Evolutionary conservation across 2,329 filamentous ascomycete genomes (phyloP).

Genomic region (Trichophyton simii): DNA sequence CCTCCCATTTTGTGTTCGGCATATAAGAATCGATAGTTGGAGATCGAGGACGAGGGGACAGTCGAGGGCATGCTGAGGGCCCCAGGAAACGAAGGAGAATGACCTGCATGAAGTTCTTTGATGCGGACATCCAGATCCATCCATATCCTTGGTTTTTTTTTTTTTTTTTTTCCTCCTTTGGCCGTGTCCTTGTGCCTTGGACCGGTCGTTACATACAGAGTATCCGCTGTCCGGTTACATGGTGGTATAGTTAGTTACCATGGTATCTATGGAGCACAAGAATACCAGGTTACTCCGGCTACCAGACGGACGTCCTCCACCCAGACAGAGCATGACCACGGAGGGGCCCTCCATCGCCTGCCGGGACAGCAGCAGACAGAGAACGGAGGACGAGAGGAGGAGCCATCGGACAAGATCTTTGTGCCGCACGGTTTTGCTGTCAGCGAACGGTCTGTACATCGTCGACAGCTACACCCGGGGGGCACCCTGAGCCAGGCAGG

Average conservation of each 20-base stretch:
- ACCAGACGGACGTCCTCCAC: background rate
- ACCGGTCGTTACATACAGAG: background rate
- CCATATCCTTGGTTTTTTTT: background rate
- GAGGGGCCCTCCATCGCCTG: background rate
- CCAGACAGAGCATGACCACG: too few relatives aligned
- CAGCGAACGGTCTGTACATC: background rate
- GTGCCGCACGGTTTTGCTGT: background rate
- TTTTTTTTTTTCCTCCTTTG: background rate
- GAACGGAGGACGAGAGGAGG: background rate
- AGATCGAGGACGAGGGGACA: background rate
- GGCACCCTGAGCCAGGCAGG: too few relatives aligned
- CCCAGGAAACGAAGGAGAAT: background rate
- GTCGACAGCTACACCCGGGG: background rate
- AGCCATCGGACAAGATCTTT: background rate
- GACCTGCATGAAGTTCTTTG: background rate
- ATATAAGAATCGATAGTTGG: background rate
- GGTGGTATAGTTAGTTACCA: background rate
- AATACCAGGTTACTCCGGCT: background rate
- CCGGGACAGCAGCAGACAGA: background rate
- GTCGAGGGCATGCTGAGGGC: too few relatives aligned
- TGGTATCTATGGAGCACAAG: background rate
- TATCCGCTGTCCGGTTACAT: background rate
- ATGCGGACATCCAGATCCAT: background rate
- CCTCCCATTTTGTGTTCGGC: background rate
- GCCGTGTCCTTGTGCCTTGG: background rate